Base-by-base conservation (phyloP, 768 basidiomycete genomes). In the Termitomyces sp. region DNA sequence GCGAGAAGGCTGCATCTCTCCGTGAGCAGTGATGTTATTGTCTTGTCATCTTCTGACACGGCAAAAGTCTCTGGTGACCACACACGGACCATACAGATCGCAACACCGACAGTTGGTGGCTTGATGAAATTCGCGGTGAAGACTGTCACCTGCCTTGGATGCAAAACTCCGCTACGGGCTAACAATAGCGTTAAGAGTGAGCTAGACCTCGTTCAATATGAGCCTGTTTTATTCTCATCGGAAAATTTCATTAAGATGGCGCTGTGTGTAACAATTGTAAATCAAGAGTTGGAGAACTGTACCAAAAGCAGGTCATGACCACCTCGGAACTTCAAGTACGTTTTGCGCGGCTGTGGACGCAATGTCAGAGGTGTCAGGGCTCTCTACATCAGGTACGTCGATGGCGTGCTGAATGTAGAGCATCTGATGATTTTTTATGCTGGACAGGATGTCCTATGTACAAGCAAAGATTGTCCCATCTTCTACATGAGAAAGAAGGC, bases 91-190 rank as follows among this genome's bases (percentile, higher is more conserved):
- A 97, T 99, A 46, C 87, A 93, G 59, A 98, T 98, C 49, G 94
- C 95, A 5, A 98, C 97, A 1, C 97, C 97, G 0, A 95, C 93
- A 0, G 83, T 93, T 10, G 97, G 97, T 17, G 97, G 97, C 24
- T 70, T 99, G 51, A 99, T 99, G 97, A 98, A 96, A 68, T 99
- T 98, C 64, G 94, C 95, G 0, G 93, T 98, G 28, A 96, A 94
- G 72, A 96, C 90, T 0, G 83, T 89, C 3, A 99, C 93, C 2
- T 99, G 97, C 65, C 75, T 99, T 46, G 92, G 96, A 0, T 99
- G 97, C 72, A 96, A 94, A 70, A 96, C 96, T 0, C 86, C 93
- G 9, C 66, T 99, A 57, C 79, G 82, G 44, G 70, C 80, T 4
- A 88, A 80, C 62, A 93, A 95, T 65, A 91, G 91, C 65, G 74